Conservation (phyloP, 352 stramenopile species). For the Globisporangium alternatum region DNA sequence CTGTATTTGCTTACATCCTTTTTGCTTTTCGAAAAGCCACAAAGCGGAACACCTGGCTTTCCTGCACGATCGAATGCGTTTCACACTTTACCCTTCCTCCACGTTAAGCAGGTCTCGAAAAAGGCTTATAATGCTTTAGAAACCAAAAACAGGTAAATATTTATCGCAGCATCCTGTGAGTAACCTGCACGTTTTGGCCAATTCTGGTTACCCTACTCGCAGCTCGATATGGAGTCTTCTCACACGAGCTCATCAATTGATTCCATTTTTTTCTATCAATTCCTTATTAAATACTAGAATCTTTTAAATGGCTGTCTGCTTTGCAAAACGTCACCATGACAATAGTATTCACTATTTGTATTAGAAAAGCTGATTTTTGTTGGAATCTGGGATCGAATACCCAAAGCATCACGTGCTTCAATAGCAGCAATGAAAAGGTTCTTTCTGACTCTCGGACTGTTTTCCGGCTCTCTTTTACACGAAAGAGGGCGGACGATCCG, state of each 20-base stretch:
- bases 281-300: not conserved
- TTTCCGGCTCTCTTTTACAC: conserved; percentile 12
- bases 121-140: not conserved
- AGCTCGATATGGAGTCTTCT: not conserved
- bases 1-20: no score
- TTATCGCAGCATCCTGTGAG: not conserved
- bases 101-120: not conserved
- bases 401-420: not conserved
- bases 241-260: not conserved
- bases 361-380: not conserved
- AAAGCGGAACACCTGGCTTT: no score
- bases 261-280: not conserved
- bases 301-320: not conserved
- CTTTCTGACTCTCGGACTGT: conserved; percentile 1
- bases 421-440: not conserved
- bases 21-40: no score
- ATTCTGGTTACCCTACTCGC: not conserved
- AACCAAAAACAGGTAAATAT: not conserved
- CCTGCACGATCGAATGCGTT: no score
- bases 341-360: not conserved
- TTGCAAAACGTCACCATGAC: not conserved
- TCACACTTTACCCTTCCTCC: not conserved
- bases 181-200: not conserved
- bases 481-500: not conserved
- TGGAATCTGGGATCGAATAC: not conserved